These are phyloP conservation scores for Fusarium protoensiforme DNA, from an alignment of 2,329 filamentous ascomycete species.

Conservation along the genomic window DNA sequence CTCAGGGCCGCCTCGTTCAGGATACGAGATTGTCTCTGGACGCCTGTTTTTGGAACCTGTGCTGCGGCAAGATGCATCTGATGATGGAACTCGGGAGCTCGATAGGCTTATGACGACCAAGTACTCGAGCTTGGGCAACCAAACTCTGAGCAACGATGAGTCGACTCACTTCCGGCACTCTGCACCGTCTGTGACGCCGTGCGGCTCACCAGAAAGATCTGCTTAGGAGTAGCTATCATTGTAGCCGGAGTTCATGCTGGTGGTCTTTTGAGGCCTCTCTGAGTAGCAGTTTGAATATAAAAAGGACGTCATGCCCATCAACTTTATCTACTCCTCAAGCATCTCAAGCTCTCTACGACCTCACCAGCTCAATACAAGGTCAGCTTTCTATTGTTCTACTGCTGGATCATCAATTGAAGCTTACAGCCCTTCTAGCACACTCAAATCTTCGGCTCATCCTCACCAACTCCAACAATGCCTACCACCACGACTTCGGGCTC, in stretches of 20 bases:
- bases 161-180: constrained; percentile 9
- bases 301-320: background rate
- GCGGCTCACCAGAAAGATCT: background rate
- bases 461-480: constrained; percentile 17
- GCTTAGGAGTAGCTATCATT: background rate
- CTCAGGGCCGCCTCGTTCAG: background rate
- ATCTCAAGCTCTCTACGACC: background rate
- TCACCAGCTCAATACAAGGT: background rate
- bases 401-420: background rate
- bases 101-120: background rate
- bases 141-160: constrained; percentile 25
- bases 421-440: background rate
- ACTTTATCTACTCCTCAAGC: background rate
- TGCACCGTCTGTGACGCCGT: constrained; percentile 24
- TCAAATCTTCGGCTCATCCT: background rate
- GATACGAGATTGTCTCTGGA: background rate
- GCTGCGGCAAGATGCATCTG: constrained; percentile 16
- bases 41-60: background rate
- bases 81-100: background rate
- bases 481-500: background rate
- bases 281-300: background rate
- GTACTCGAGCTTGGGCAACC: constrained; percentile 14
- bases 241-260: background rate
- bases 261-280: background rate
- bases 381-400: background rate